A percentile compares a stretch with the other conserved stretches of the same genome.
Conservation (phyloP, 306 rosid species). For the Prunus padus region DNA sequence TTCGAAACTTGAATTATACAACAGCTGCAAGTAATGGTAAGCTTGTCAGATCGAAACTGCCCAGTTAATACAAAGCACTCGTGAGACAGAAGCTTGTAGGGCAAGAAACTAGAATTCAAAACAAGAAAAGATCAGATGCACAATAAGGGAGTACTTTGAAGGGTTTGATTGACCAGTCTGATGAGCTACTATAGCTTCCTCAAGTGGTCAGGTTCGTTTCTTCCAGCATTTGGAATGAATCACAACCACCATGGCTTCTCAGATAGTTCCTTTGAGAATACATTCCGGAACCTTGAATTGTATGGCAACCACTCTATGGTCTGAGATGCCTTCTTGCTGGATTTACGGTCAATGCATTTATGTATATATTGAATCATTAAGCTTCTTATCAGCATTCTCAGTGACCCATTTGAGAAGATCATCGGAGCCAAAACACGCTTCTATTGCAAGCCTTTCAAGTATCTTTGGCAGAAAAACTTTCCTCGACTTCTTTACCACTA, state of each 20-base stretch:
- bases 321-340: too few species aligned
- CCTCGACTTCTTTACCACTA: constrained; percentile 72
- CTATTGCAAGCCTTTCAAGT: constrained; percentile 70
- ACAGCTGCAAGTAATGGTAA: constrained; percentile 1
- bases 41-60: not conserved
- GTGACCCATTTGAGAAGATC: too few species aligned
- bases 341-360: too few species aligned
- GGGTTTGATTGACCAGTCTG: not conserved
- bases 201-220: not conserved
- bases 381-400: too few species aligned
- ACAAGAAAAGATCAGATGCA: too few species aligned
- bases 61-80: constrained; percentile 2
- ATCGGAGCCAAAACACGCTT: constrained; percentile 60
- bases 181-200: not conserved
- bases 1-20: not conserved
- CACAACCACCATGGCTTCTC: constrained; percentile 69
- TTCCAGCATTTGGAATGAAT: constrained; percentile 12
- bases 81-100: not conserved
- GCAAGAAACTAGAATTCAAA: too few species aligned
- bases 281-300: too few species aligned
- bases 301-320: too few species aligned
- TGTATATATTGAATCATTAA: too few species aligned
- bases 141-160: too few species aligned
- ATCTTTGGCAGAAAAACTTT: constrained; percentile 78
- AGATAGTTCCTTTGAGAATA: constrained; percentile 59